Evolutionary conservation across 139 green algal genomes (phyloP), one percentile per base, ranked within the genome.

Genomic region (Auxenochlorella protothecoides): DNA sequence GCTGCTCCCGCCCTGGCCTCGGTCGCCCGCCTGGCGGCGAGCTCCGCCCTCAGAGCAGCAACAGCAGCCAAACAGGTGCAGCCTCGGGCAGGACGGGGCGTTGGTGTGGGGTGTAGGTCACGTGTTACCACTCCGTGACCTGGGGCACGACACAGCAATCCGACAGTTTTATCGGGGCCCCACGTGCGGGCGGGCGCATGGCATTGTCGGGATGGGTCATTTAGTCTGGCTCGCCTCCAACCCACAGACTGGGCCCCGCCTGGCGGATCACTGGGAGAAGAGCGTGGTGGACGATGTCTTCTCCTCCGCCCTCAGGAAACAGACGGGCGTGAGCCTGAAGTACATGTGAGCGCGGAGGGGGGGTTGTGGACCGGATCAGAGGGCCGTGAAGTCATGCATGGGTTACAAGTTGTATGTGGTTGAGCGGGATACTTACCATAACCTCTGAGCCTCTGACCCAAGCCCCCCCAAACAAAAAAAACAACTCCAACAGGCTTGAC

Each of bases 281-380:
- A 51, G 68, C n/a, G 65, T 96, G 2, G 88, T 96, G 55, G 86
- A 96, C 51, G 91, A 97, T 69, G 92, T 98, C 64, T 96, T 96
- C 72, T 79, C 78, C 5, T 93, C 85, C 56, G 89, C 90, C 0
- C 80, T 96, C 2, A 92, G 93, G 76, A 97, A 94, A 81, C 95
- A 98, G 74, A 98, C 92, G 8, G 95, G 95, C 59, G 95, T 99
- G 55, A 92, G 78, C 70, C 78, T 99, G 8, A 97, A 97, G 74
- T 97, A 87, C 74, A 88, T 88, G 81, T 83, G 62, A 70, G 78
- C 55, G 70, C 14, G 6, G 0, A 68, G 5, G 44, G 16, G 6
- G 5, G 52, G 11, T 64, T 7, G 27, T 65, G 6, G 5, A 65
- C 64, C 16, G 13, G 67, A 44, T 44, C 27, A 44, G 27, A 44